Evolutionary conservation across 108 stramenopile genomes (phyloP), one percentile per base, ranked within the genome.

Genomic region (Chaetoceros tenuissimus): DNA sequence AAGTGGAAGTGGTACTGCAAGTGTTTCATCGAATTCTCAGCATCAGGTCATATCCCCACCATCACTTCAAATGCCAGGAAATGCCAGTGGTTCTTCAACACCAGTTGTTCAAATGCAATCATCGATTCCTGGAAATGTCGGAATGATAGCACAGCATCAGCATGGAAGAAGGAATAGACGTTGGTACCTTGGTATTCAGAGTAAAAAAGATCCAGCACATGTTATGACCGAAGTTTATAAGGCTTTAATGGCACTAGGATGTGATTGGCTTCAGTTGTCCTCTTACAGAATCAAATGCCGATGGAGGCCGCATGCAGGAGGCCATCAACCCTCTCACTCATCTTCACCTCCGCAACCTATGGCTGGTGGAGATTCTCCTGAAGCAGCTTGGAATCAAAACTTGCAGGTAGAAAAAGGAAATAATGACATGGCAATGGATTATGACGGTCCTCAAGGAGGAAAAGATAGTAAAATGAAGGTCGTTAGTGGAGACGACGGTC

Each of bases 181-280:
- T 43, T 99, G 98, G 98, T 99, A 97, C 63, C 75, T 99, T 40
- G 98, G 98, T 28, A 98, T 98, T 61, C 98, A 99, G 77, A 91
- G 89, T 69, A 97, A 97, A 63, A 97, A 98, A 63, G 96, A 99
- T 51, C 98, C 98, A n/a, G 96, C 92, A 18, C 97, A 95, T 62
- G 98, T 99, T 48, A 99, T 99, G 98, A 96, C 85, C 3, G 98
- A 99, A 73, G 98, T 99, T 20, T 97, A 97, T 76, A 95, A 96
- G 62, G 98, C 98, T 7, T 69, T 99, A 51, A 82, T 85, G 72
- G 87, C 92, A 30, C 70, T 97, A 48, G 86, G 87, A 28, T 99
- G 96, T 63, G 92, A 95, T 60, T 99, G 98, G 98, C 76, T 86
- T 8, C 87, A 89, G 53, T 57, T 94, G 44, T 89, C 85, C 46